Percentiles rank a stretch among this genome's conserved stretches.
These are phyloP conservation scores for Trichothecium sympodiale DNA, from an alignment of 2,329 filamentous ascomycete genomes.

Conservation along the genomic window DNA sequence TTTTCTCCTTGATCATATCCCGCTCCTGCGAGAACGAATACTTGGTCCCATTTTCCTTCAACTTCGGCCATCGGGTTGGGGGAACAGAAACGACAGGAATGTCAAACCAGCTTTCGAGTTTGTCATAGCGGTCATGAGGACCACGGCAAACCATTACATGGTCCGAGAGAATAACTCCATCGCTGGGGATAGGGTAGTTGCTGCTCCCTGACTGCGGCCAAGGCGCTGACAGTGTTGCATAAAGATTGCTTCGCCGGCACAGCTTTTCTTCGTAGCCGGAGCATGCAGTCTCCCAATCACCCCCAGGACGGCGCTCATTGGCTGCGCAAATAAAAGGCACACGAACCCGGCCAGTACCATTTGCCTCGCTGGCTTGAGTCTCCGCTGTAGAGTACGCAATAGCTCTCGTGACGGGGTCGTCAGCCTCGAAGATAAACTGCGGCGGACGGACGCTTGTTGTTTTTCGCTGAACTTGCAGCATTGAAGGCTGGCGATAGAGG, in stretches of 20 bases:
- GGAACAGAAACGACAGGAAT: slow-evolving; percentile 66
- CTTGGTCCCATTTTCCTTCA: slow-evolving; percentile 52
- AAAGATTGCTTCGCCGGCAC: slow-evolving; percentile 63
- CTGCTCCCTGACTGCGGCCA: slow-evolving; percentile 30
- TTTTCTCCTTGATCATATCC: slow-evolving; percentile 62
- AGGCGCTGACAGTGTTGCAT: slow-evolving; percentile 54
- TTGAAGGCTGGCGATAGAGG: slow-evolving; percentile 41
- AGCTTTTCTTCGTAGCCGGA: slow-evolving; percentile 51
- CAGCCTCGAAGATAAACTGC: slow-evolving; percentile 37
- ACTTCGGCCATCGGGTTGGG: slow-evolving; percentile 62
- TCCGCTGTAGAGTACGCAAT: slow-evolving; percentile 40
- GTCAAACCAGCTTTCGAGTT: slow-evolving; percentile 41
- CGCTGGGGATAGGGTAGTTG: slow-evolving; percentile 63
- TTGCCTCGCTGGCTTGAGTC: slow-evolving; percentile 21
- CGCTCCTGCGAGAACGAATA: slow-evolving; percentile 65
- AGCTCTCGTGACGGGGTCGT: slow-evolving; percentile 50
- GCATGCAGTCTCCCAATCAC: slow-evolving; percentile 64
- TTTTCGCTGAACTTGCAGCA: slow-evolving; percentile 28
- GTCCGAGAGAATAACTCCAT: slow-evolving; percentile 59
- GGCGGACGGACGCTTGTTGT: slow-evolving; percentile 27
- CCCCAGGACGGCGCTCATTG: slow-evolving; percentile 65
- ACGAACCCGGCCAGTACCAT: slow-evolving; percentile 19
- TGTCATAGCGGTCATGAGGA: slow-evolving; percentile 53
- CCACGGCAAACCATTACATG: slow-evolving; percentile 65
- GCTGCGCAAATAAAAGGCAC: slow-evolving; percentile 63